phyloP scores from a whole-genome alignment of 2,329 filamentous ascomycete genomes.

The Xylariaceae sp. region DNA sequence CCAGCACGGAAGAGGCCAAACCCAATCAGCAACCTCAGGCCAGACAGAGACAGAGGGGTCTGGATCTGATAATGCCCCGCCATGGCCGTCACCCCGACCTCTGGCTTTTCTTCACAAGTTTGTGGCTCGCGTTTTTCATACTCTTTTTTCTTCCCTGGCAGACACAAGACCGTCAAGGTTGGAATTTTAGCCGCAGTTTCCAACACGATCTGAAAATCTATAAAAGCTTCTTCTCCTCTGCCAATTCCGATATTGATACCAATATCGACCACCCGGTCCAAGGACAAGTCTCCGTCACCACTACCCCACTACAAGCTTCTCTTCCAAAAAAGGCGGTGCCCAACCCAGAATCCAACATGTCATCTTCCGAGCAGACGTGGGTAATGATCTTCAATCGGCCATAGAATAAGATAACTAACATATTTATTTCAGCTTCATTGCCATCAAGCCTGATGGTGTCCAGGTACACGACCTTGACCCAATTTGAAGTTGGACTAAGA shows the following conservation, averaged over 20 bases:
- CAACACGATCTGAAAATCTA: conserved; percentile 30
- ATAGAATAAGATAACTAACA: conserved; percentile 3
- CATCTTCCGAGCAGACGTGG: conserved; percentile 37
- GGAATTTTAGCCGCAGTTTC: conserved; percentile 32
- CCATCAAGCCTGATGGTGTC: conserved; percentile 99
- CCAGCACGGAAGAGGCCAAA: conserved; percentile 1
- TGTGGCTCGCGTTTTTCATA: conserved; percentile 35
- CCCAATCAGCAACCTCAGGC: conserved; percentile 11
- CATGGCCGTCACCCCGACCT: conserved; percentile 36
- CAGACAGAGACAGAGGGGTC: conserved; percentile 23
- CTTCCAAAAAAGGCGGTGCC: conserved; percentile 21
- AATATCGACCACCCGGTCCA: conserved; percentile 14
- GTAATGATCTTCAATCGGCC: conserved; percentile 8
- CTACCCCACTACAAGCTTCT: conserved; percentile 17
- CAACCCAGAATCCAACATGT: conserved; percentile 34
- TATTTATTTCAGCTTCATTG: conserved; percentile 79
- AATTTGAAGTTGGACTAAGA: conserved; percentile 8
- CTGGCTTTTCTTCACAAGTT: conserved; percentile 37
- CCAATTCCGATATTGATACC: background rate
- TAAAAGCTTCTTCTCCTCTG: conserved; percentile 25
- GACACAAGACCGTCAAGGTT: conserved; percentile 33
- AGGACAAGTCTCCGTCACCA: conserved; percentile 4
- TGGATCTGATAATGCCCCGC: conserved; percentile 35
- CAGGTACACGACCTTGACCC: conserved; percentile 65
- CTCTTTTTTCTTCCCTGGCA: conserved; percentile 37